Conservation (phyloP, 2,329 filamentous ascomycete genomes). For the Diaporthe humulicola region DNA sequence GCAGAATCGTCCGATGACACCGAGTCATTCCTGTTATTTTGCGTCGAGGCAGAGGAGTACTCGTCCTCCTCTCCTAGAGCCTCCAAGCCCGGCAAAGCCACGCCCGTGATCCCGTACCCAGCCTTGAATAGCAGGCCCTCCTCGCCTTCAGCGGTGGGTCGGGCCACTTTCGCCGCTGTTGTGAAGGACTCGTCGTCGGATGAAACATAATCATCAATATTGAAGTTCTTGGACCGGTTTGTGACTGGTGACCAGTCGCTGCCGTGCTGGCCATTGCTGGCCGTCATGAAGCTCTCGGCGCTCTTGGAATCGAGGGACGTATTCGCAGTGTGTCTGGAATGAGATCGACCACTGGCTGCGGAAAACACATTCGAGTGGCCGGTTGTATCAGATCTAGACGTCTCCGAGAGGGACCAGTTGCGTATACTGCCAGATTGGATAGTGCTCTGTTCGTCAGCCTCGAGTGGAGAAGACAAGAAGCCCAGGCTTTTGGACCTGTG, state of each 20-base stretch:
- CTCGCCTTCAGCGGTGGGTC: constrained; percentile 48
- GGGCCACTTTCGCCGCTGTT: constrained; percentile 16
- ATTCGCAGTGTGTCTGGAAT: constrained; percentile 58
- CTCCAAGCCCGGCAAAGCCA: constrained; percentile 52
- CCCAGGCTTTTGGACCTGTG: constrained; percentile 44
- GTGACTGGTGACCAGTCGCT: constrained; percentile 35
- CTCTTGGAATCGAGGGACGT: constrained; percentile 58
- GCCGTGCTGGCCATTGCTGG: constrained; percentile 36
- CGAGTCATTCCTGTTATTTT: not conserved
- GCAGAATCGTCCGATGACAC: constrained; percentile 20
- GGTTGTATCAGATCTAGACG: constrained; percentile 56
- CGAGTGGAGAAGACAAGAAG: constrained; percentile 43
- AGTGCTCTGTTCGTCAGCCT: constrained; percentile 54
- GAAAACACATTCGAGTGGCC: constrained; percentile 55
- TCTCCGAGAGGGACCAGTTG: constrained; percentile 58
- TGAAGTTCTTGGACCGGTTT: constrained; percentile 44
- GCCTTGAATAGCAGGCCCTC: constrained; percentile 54
- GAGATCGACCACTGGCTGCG: constrained; percentile 46
- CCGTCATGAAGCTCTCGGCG: constrained; percentile 37
- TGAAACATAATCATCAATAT: constrained; percentile 56
- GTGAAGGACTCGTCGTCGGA: constrained; percentile 54
- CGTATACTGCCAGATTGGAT: constrained; percentile 53
- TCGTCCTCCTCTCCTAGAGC: constrained; percentile 38
- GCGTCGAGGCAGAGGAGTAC: not conserved
- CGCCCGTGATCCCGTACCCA: constrained; percentile 51